A percentile compares a stretch with the other conserved stretches of the same genome.
These are phyloP conservation scores for Secale cereale DNA, from an alignment of 176 grass and related monocot species.

Conservation along the genomic window DNA sequence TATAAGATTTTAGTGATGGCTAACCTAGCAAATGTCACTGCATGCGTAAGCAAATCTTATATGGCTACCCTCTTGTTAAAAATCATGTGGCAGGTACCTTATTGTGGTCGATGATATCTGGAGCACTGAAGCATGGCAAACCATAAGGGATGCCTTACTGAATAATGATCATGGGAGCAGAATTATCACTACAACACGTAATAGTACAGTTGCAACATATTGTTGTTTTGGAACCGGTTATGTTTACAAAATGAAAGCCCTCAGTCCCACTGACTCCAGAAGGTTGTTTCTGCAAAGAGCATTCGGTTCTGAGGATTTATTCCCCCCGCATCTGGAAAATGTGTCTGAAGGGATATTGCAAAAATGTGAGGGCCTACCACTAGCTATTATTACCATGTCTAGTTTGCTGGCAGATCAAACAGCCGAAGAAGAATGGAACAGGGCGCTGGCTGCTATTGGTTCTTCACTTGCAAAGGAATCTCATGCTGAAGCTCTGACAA, in stretches of 20 bases:
- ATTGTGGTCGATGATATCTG: slow-evolving; percentile 20
- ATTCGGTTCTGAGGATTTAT: background rate
- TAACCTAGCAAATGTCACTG: too few relatives aligned
- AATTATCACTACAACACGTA: background rate
- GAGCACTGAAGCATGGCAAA: background rate
- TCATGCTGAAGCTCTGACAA: background rate
- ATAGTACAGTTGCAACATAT: background rate
- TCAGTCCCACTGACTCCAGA: background rate
- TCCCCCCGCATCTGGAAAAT: background rate
- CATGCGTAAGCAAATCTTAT: too few relatives aligned
- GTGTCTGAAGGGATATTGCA: background rate
- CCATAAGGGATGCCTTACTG: background rate
- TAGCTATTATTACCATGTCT: background rate
- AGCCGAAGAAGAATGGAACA: background rate
- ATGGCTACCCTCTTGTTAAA: background rate
- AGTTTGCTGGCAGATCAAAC: background rate
- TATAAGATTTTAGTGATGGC: too few relatives aligned
- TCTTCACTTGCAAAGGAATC: background rate
- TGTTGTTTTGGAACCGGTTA: too few relatives aligned
- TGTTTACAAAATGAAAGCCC: background rate
- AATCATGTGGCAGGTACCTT: background rate
- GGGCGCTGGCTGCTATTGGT: background rate
- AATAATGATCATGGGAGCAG: background rate
- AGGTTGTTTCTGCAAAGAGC: background rate
- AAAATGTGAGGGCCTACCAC: background rate